Conservation (phyloP, 2,329 filamentous ascomycete genomes). For the Talaromyces albobiverticillius region DNA sequence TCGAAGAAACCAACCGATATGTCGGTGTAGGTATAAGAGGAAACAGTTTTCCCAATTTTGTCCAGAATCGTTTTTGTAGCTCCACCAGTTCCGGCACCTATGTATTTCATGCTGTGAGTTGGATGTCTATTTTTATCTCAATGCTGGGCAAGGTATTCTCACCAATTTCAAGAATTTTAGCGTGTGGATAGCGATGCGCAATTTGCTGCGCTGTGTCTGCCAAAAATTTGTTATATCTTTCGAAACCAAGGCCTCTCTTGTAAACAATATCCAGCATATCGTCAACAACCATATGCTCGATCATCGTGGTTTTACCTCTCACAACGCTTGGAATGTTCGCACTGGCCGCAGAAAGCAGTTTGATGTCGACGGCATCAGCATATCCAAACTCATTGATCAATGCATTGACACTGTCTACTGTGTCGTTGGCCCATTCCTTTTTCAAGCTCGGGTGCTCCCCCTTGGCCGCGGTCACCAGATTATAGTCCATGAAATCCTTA, state of each 20-base stretch:
- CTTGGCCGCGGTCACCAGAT: background rate
- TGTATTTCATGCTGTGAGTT: too few relatives aligned
- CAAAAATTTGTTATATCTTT: background rate
- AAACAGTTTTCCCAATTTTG: conserved; percentile 17
- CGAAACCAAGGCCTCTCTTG: conserved; percentile 20
- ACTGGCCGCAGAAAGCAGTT: conserved; percentile 23
- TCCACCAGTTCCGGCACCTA: conserved; percentile 43
- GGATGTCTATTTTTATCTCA: too few relatives aligned
- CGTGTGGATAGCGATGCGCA: conserved; percentile 38
- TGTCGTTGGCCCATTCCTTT: too few relatives aligned
- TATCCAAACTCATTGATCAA: background rate
- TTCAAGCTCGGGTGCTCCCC: too few relatives aligned
- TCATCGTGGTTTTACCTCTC: conserved; percentile 31
- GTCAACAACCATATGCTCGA: conserved; percentile 39
- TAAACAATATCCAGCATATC: conserved; percentile 36
- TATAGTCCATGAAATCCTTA: background rate
- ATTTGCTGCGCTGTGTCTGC: conserved; percentile 33
- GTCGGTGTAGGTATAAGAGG: conserved; percentile 21
- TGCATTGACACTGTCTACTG: too few relatives aligned
- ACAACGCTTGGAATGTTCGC: conserved; percentile 35
- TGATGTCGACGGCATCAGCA: background rate
- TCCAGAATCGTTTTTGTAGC: conserved; percentile 37
- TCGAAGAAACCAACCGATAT: conserved; percentile 21
- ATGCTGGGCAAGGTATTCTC: too few relatives aligned
- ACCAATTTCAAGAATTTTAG: conserved; percentile 43